phyloP scores from a whole-genome alignment of 129 eudicot species.

The Escallonia herrerae region DNA sequence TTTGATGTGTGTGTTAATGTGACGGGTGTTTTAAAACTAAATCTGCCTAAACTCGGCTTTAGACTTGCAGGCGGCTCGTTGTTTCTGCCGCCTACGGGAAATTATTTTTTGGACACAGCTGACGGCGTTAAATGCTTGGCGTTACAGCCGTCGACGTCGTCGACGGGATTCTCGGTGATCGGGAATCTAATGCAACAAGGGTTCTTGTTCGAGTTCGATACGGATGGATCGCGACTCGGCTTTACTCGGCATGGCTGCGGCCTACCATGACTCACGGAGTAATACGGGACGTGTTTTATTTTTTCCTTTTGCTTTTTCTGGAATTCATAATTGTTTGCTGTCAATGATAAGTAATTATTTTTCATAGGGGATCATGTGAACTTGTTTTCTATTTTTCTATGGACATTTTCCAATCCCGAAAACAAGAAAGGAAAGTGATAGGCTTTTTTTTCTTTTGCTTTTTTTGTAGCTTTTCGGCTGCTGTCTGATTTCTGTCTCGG shows the following conservation, averaged over 20 bases:
- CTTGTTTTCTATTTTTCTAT: too few relatives aligned
- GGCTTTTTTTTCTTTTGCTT: slow-evolving; percentile 10
- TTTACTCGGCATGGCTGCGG: slow-evolving; percentile 56
- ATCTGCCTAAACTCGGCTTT: slow-evolving; percentile 60
- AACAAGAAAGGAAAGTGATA: background rate
- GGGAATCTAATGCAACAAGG: slow-evolving; percentile 82
- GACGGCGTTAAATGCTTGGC: slow-evolving; percentile 62
- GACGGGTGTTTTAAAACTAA: slow-evolving; percentile 27
- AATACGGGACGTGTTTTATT: background rate
- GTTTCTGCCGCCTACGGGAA: slow-evolving; percentile 45
- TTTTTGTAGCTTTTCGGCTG: too few relatives aligned
- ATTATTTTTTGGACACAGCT: slow-evolving; percentile 59
- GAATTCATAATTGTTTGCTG: slow-evolving; percentile 1
- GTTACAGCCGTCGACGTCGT: slow-evolving; percentile 38
- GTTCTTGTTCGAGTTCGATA: slow-evolving; percentile 59
- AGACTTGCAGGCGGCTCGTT: slow-evolving; percentile 50
- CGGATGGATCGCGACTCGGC: slow-evolving; percentile 48
- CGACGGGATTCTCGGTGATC: slow-evolving; percentile 43
- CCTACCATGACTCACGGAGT: slow-evolving; percentile 15
- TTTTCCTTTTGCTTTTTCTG: slow-evolving; percentile 3
- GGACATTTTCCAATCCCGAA: too few relatives aligned
- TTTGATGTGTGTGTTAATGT: slow-evolving; percentile 64
- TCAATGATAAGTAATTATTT: background rate
- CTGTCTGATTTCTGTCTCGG: slow-evolving; percentile 34
- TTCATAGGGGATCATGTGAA: background rate